A percentile compares a stretch with the other conserved stretches of the same genome.
These are phyloP conservation scores for Toxicodendron radicans DNA, from an alignment of 345 rosid species.

Conservation along the genomic window DNA sequence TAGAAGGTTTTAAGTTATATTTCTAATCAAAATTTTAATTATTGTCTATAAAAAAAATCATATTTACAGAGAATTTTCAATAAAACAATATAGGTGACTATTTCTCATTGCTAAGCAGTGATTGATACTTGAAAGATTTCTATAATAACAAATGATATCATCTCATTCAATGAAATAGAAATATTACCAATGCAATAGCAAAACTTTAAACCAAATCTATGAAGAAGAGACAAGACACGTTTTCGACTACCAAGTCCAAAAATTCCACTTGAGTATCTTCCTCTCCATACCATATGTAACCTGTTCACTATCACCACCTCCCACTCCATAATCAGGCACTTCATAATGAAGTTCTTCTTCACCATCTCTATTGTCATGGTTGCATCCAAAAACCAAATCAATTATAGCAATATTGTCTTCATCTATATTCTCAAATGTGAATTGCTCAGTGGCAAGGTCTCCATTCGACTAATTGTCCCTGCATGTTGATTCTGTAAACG, in stretches of 20 bases:
- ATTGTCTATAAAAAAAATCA: too few species aligned
- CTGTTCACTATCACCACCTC: too few species aligned
- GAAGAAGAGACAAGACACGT: slow-evolving; percentile 12
- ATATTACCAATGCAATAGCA: slow-evolving; percentile 46
- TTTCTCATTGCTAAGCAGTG: too few species aligned
- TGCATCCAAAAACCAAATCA: slow-evolving; percentile 30
- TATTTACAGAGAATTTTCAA: too few species aligned
- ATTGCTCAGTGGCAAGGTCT: slow-evolving; percentile 20
- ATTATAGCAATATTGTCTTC: neutral
- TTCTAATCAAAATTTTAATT: too few species aligned
- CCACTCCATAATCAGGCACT: too few species aligned
- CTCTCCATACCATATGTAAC: too few species aligned
- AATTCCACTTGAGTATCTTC: slow-evolving; percentile 22
- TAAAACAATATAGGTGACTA: too few species aligned
- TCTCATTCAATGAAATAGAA: too few species aligned
- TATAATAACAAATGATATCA: too few species aligned
- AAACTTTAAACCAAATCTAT: slow-evolving; percentile 26
- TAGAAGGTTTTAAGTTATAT: too few species aligned
- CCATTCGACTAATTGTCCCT: slow-evolving; percentile 25
- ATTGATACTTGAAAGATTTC: too few species aligned
- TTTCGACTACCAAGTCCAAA: slow-evolving; percentile 35
- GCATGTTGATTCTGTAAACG: slow-evolving; percentile 18
- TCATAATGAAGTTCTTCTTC: neutral
- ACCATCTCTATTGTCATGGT: slow-evolving; percentile 12
- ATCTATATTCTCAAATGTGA: slow-evolving; percentile 32